phyloP scores from a whole-genome alignment of 2,329 filamentous ascomycete genomes.

The Pseudogymnoascus verrucosus region DNA sequence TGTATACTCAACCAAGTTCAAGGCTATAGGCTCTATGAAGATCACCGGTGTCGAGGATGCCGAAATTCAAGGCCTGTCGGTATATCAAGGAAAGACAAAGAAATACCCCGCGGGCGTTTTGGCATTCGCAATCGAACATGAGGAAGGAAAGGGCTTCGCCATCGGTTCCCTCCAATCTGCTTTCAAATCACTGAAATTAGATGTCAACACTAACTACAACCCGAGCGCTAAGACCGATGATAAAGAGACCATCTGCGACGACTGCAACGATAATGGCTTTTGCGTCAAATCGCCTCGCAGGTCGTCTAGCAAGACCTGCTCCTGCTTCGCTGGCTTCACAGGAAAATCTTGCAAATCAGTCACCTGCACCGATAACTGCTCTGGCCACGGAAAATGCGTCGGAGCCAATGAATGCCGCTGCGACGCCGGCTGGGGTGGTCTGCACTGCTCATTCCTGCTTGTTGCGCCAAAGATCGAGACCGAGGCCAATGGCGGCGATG shows the following conservation, averaged over 20 bases:
- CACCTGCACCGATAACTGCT: constrained; percentile 35
- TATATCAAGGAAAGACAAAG: constrained; percentile 3
- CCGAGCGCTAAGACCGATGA: constrained; percentile 14
- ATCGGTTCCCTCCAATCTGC: constrained; percentile 31
- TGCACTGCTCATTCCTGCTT: constrained; percentile 38
- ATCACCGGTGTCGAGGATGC: constrained; percentile 20
- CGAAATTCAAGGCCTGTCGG: background rate
- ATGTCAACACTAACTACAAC: constrained; percentile 32
- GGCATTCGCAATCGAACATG: constrained; percentile 35
- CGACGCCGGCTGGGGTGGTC: constrained; percentile 35
- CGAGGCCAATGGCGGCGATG: constrained; percentile 36
- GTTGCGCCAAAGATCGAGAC: constrained; percentile 37
- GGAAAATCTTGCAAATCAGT: constrained; percentile 30
- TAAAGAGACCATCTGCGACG: background rate
- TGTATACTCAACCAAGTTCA: constrained; percentile 32
- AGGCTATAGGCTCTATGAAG: constrained; percentile 30
- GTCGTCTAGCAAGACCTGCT: constrained; percentile 29
- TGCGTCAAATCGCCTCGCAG: background rate
- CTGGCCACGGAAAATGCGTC: constrained; percentile 34
- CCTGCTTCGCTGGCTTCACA: constrained; percentile 37
- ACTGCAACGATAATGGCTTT: background rate
- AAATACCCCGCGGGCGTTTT: constrained; percentile 27
- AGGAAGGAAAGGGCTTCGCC: constrained; percentile 33
- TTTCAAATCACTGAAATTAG: constrained; percentile 29
- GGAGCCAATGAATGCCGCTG: constrained; percentile 37